Evolutionary conservation across 352 stramenopile genomes (phyloP).

Genomic region (Phytophthora boehmeriae): DNA sequence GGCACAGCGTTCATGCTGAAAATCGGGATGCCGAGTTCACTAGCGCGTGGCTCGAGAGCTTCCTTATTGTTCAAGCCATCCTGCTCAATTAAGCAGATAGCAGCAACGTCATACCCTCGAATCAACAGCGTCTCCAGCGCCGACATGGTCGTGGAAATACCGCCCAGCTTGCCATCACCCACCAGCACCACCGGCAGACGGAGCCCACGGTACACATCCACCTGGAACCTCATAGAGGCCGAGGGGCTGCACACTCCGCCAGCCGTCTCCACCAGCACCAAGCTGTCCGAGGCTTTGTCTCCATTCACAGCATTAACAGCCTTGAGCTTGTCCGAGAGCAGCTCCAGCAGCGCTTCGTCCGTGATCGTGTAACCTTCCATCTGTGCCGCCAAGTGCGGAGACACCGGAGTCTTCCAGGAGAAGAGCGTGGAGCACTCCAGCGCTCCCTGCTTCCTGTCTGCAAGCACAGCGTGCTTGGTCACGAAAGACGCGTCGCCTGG

Average conservation of each 20-base stretch:
- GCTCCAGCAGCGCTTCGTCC: constrained; percentile 85
- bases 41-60: constrained; percentile 60
- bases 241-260: constrained; percentile 94
- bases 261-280: constrained; percentile 94
- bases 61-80: constrained; percentile 70
- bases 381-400: constrained; percentile 92
- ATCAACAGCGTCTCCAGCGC: constrained; percentile 92
- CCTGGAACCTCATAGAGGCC: constrained; percentile 89
- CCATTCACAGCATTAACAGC: constrained; percentile 38
- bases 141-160: constrained; percentile 95
- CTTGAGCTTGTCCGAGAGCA: constrained; percentile 66
- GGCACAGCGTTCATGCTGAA: constrained; percentile 78
- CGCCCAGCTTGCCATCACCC: constrained; percentile 96
- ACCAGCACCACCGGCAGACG: constrained; percentile 93
- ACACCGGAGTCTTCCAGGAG: constrained; percentile 94
- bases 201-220: constrained; percentile 93
- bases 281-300: constrained; percentile 38
- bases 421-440: constrained; percentile 90
- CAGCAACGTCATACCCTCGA: constrained; percentile 91
- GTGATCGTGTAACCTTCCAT: constrained; percentile 89
- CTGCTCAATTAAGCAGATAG: constrained; percentile 84
- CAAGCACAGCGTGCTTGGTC: constrained; percentile 43
- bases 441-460: constrained; percentile 4
- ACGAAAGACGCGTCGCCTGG: constrained; percentile 91
- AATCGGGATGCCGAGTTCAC: constrained; percentile 76